Evolutionary conservation across 768 basidiomycete genomes (phyloP).

Genomic region (Coprinopsis strossmayeri): DNA sequence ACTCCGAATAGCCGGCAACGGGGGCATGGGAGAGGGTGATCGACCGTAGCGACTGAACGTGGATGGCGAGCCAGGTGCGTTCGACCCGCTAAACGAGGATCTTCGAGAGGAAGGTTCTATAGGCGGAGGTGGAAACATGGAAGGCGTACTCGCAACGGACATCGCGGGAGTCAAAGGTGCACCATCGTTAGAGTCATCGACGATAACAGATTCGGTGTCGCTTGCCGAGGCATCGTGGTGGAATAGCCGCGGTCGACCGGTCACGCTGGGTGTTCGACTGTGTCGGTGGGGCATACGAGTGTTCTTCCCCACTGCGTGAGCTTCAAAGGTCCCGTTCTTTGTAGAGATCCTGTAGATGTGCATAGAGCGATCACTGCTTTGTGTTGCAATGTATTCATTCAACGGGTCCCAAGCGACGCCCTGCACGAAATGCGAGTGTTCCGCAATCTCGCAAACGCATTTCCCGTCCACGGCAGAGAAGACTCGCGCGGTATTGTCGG

Average conservation of each 20-base stretch:
- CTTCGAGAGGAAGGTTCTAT: conserved; percentile 54
- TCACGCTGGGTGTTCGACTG: conserved; percentile 60
- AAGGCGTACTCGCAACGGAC: conserved; percentile 63
- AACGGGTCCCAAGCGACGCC: conserved; percentile 99
- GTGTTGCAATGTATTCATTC: conserved; percentile 96
- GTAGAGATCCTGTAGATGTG: conserved; percentile 84
- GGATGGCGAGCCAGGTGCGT: conserved; percentile 72
- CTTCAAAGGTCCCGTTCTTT: conserved; percentile 78
- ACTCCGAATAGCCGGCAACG: conserved; percentile 87
- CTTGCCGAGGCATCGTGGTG: conserved; percentile 50
- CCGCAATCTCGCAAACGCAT: conserved; percentile 84
- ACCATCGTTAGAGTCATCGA: conserved; percentile 27
- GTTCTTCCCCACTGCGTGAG: conserved; percentile 88
- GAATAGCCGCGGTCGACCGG: conserved; percentile 36
- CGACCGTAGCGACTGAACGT: conserved; percentile 63
- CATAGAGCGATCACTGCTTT: conserved; percentile 94
- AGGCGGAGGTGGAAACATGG: conserved; percentile 64
- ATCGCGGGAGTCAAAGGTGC: conserved; percentile 59
- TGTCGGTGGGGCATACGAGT: conserved; percentile 68
- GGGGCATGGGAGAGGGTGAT: conserved; percentile 86
- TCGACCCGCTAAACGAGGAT: conserved; percentile 75
- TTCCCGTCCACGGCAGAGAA: conserved; percentile 74
- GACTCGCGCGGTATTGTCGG: conserved; percentile 89
- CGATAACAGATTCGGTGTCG: conserved; percentile 58
- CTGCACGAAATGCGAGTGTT: conserved; percentile 96